A percentile compares a stretch with the other conserved stretches of the same genome.
phyloP scores from a whole-genome alignment of 495 filamentous ascomycete genomes.

The Talaromyces thailandensis region DNA sequence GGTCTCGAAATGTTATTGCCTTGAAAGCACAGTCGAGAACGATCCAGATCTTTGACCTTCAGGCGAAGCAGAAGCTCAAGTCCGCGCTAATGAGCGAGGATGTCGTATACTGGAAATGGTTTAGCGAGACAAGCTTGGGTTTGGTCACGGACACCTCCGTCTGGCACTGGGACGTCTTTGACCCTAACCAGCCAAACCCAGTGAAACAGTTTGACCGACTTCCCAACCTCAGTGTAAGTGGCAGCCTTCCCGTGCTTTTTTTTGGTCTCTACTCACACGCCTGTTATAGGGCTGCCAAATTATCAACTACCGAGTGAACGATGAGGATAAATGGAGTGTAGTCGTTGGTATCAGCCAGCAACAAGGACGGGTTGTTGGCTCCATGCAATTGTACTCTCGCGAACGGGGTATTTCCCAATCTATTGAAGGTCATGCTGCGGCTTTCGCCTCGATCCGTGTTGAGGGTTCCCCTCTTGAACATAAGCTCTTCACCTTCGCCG shows the following conservation, averaged over 20 bases:
- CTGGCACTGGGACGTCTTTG: constrained; percentile 96
- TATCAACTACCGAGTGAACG: constrained; percentile 97
- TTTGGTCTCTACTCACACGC: not conserved
- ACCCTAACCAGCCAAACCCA: constrained; percentile 63
- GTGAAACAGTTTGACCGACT: constrained; percentile 91
- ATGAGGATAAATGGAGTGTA: constrained; percentile 96
- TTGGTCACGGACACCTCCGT: constrained; percentile 83
- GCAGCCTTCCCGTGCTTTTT: not conserved
- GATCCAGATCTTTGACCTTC: constrained; percentile 95
- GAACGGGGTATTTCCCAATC: constrained; percentile 95
- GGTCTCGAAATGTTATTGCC: constrained; percentile 89
- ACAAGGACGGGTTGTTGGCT: constrained; percentile 85
- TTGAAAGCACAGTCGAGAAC: constrained; percentile 86
- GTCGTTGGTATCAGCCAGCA: constrained; percentile 92
- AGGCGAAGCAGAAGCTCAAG: constrained; percentile 85
- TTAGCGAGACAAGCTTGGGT: constrained; percentile 76
- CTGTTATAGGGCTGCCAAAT: constrained; percentile 80
- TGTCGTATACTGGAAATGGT: constrained; percentile 98
- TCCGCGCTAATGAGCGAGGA: constrained; percentile 93
- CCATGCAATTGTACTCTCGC: constrained; percentile 93
- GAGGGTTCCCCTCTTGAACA: constrained; percentile 86
- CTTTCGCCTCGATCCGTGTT: constrained; percentile 82
- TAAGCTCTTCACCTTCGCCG: constrained; percentile 94
- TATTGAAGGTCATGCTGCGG: constrained; percentile 94
- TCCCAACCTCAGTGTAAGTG: constrained; percentile 70